Conservation (phyloP, 2,329 filamentous ascomycete genomes). For the Mycosphaerella arachidis region DNA sequence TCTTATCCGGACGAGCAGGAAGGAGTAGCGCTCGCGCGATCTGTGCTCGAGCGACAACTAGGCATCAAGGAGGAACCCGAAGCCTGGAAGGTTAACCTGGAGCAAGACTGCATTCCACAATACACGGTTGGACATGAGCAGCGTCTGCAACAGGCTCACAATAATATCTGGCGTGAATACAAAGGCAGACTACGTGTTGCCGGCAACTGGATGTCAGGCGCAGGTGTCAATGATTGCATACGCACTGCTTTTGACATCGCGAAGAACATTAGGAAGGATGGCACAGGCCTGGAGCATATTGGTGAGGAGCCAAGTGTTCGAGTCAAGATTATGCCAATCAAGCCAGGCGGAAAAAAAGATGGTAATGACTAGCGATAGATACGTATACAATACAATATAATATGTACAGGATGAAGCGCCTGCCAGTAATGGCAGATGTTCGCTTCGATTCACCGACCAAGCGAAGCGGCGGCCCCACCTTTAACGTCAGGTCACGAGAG, state of each 20-base stretch:
- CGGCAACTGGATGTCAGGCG: slow-evolving; percentile 45
- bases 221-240: slow-evolving; percentile 50
- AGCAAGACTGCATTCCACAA: slow-evolving; percentile 80
- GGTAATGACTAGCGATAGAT: slow-evolving; percentile 11
- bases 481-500: neutral
- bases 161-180: slow-evolving; percentile 54
- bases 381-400: slow-evolving; percentile 19
- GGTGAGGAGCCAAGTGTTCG: slow-evolving; percentile 17
- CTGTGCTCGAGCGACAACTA: slow-evolving; percentile 69
- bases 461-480: neutral
- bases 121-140: slow-evolving; percentile 73
- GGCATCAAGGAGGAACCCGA: slow-evolving; percentile 61
- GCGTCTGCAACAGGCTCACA: slow-evolving; percentile 55
- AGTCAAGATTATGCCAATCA: slow-evolving; percentile 17
- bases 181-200: slow-evolving; percentile 60
- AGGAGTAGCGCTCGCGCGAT: slow-evolving; percentile 64
- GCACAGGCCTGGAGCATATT: slow-evolving; percentile 31
- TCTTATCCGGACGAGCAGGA: slow-evolving; percentile 61
- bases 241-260: slow-evolving; percentile 54
- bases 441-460: neutral
- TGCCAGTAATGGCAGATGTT: neutral
- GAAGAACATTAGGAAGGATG: slow-evolving; percentile 36
- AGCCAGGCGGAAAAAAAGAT: slow-evolving; percentile 7
- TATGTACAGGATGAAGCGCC: neutral
- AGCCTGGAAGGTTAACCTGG: slow-evolving; percentile 57